Evolutionary conservation across 768 basidiomycete species (phyloP).

Genomic region (Boletus speciosus): DNA sequence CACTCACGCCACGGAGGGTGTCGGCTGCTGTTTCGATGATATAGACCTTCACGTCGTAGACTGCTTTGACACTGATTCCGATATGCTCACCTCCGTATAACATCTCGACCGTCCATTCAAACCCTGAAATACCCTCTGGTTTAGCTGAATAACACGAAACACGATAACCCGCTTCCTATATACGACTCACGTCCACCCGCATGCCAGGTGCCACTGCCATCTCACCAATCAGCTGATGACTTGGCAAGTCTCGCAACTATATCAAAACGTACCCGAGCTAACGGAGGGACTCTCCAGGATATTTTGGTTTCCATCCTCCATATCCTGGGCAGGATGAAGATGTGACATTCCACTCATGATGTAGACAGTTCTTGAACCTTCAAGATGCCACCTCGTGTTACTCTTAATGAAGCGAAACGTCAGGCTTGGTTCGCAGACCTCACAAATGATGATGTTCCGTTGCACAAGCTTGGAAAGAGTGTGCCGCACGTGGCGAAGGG

Average conservation of each 20-base stretch:
- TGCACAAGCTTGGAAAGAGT: conserved; percentile 78
- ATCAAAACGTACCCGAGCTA: neutral
- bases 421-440: conserved; percentile 81
- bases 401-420: conserved; percentile 74
- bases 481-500: conserved; percentile 87
- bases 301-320: conserved; percentile 74
- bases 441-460: conserved; percentile 74
- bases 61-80: neutral
- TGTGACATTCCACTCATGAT: neutral
- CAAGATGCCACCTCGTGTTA: conserved; percentile 79
- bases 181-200: conserved; percentile 67
- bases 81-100: neutral
- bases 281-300: conserved; percentile 44
- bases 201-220: conserved; percentile 58
- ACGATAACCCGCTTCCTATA: conserved; percentile 39
- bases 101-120: neutral
- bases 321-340: conserved; percentile 75
- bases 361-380: conserved; percentile 53
- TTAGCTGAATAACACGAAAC: conserved; percentile 17
- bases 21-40: too few species aligned
- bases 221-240: conserved; percentile 60
- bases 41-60: neutral
- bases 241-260: conserved; percentile 44
- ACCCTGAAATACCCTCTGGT: neutral
- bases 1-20: too few species aligned